phyloP scores from a whole-genome alignment of 768 basidiomycete species.

The Termitomyces sp. region DNA sequence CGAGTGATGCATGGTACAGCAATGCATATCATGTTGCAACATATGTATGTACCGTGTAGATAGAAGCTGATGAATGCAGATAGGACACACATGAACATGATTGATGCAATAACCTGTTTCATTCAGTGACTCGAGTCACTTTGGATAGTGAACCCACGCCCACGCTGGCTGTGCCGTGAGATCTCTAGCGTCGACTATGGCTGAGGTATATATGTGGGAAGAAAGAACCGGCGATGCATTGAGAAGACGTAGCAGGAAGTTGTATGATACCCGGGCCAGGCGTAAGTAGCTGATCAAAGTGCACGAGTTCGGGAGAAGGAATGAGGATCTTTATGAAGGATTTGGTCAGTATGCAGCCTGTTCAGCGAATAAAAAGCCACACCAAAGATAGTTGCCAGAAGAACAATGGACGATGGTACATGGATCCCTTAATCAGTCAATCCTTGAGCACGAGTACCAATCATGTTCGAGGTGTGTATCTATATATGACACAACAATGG shows the following conservation, averaged over 20 bases:
- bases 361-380: neutral
- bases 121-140: constrained; percentile 3
- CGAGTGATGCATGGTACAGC: neutral
- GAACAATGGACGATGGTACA: constrained; percentile 1
- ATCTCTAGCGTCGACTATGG: neutral
- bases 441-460: neutral
- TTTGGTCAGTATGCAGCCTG: neutral
- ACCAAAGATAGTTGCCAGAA: neutral
- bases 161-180: neutral
- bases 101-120: neutral
- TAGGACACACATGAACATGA: neutral
- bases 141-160: neutral
- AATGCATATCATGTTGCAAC: neutral
- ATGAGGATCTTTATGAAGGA: neutral
- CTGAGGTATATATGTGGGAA: neutral
- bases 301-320: neutral
- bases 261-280: neutral
- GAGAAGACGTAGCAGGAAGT: neutral
- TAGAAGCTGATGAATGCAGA: neutral
- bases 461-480: neutral
- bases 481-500: constrained; percentile 16
- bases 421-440: constrained; percentile 2
- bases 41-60: neutral
- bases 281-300: no score
- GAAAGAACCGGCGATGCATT: neutral